Percentiles rank a stretch among this genome's conserved stretches.
Conservation (phyloP, 2,329 filamentous ascomycete genomes). For the Fusarium tricinctum region DNA sequence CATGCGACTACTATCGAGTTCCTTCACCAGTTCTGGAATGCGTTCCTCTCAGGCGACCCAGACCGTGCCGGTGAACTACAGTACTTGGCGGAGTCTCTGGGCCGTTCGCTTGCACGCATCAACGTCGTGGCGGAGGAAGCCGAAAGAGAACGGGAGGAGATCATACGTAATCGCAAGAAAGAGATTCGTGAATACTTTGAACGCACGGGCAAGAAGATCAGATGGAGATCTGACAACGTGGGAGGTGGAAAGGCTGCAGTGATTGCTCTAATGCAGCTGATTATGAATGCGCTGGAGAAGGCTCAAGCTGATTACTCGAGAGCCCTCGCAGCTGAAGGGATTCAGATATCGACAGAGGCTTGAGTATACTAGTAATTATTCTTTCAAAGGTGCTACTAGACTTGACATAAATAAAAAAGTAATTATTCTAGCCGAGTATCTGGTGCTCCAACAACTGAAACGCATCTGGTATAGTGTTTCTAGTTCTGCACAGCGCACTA, state of each 20-base stretch:
- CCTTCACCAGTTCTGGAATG: slow-evolving; percentile 95
- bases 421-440: neutral
- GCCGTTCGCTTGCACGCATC: slow-evolving; percentile 82
- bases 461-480: neutral
- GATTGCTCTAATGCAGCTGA: slow-evolving; percentile 80
- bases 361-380: slow-evolving; percentile 6
- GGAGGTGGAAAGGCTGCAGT: slow-evolving; percentile 84
- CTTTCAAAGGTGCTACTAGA: too few relatives aligned
- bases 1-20: slow-evolving; percentile 96
- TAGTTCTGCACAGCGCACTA: neutral
- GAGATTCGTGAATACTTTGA: slow-evolving; percentile 79
- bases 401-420: too few relatives aligned
- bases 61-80: slow-evolving; percentile 84
- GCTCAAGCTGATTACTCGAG: slow-evolving; percentile 80
- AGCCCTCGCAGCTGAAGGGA: slow-evolving; percentile 75
- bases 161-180: slow-evolving; percentile 75
- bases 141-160: slow-evolving; percentile 77
- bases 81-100: slow-evolving; percentile 85
- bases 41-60: slow-evolving; percentile 89
- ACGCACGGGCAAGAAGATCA: slow-evolving; percentile 79
- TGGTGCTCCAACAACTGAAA: neutral
- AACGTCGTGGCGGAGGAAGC: slow-evolving; percentile 84
- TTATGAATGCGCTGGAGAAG: slow-evolving; percentile 76
- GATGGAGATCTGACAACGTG: slow-evolving; percentile 76
- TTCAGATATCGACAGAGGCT: slow-evolving; percentile 63